Percentiles rank a stretch among this genome's conserved stretches.
These are phyloP conservation scores for Biscogniauxia sp. DNA, from an alignment of 2,329 filamentous ascomycete species.

Conservation along the genomic window DNA sequence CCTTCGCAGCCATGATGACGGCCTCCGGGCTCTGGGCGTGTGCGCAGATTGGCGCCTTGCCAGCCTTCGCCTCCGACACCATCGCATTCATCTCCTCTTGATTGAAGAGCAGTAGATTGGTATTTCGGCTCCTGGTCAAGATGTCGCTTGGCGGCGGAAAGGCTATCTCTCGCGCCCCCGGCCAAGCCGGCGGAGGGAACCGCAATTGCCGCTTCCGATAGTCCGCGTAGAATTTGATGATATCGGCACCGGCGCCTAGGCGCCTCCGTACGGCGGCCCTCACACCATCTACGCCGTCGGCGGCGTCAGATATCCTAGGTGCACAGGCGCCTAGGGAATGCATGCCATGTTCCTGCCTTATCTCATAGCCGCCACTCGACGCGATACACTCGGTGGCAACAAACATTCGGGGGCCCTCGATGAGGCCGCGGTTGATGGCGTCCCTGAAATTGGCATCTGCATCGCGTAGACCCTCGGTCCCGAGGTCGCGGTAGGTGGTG, in stretches of 20 bases:
- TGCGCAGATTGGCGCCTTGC: slow-evolving; percentile 41
- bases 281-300: slow-evolving; percentile 47
- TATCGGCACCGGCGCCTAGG: slow-evolving; percentile 46
- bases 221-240: slow-evolving; percentile 53
- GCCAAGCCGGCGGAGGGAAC: slow-evolving; percentile 34
- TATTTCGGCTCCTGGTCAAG: slow-evolving; percentile 32
- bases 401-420: slow-evolving; percentile 53
- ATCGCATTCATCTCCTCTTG: slow-evolving; percentile 51
- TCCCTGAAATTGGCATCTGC: slow-evolving; percentile 52
- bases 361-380: slow-evolving; percentile 48
- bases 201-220: slow-evolving; percentile 44
- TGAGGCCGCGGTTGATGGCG: slow-evolving; percentile 52
- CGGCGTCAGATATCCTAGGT: slow-evolving; percentile 41
- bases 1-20: slow-evolving; percentile 44
- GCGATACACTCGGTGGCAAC: slow-evolving; percentile 52
- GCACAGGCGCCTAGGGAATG: slow-evolving; percentile 29
- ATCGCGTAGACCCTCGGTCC: slow-evolving; percentile 49
- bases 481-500: slow-evolving; percentile 57
- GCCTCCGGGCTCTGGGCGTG: slow-evolving; percentile 42
- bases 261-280: slow-evolving; percentile 45
- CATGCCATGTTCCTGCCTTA: slow-evolving; percentile 44
- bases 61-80: slow-evolving; percentile 44
- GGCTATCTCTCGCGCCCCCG: slow-evolving; percentile 28
- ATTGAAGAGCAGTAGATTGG: slow-evolving; percentile 43
- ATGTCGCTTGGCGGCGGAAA: slow-evolving; percentile 35